Evolutionary conservation across 495 filamentous ascomycete species (phyloP), one percentile per base, ranked within the genome.

Genomic region (Penicillium chermesinum): DNA sequence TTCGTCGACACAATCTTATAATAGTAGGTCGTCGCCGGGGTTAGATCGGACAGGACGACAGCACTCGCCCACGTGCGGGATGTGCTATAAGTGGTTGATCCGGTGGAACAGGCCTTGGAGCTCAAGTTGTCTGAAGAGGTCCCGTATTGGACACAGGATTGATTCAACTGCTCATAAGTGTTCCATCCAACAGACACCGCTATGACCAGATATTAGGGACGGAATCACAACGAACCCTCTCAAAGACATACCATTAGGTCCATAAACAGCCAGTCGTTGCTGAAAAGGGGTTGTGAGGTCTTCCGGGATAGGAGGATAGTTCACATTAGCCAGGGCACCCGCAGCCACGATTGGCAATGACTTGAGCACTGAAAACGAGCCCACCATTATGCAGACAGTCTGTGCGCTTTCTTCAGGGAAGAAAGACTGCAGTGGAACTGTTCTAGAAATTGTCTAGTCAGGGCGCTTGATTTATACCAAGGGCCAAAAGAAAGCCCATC

Each of bases 181-280:
- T 80, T 79, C 77, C 77, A 80, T 17, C 71, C 79, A 34, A 83
- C 59, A 3, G 76, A 75, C 10, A 83, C 67, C 12, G 75, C 78
- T 83, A 47, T 5, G 10, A 30, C 10, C 7, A 32, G 7, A 30
- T 2, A 25, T 3, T 37, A 25, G 38, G 44, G 9, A 46, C 1
- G 21, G 1, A 25, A 8, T 37, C 6, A 15, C 37, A 39, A 41
- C 22, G 27, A 16, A 14, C 15, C 9, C 7, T 45, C 4, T 18
- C 10, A 10, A 7, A n/a, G 7, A 18, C 71, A 69, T 54, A 81
- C 79, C 58, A 49, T 73, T 75, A 0, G 76, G 71, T 6, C 74
- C 75, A 43, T 75, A 74, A n/a, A 81, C 69, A 30, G 77, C 73
- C 44, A 83, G 59, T 3, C 79, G 76, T 52, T 80, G 79, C 57